These are phyloP conservation scores for Starmera dryadoides DNA, from an alignment of 805 yeast genomes.

Conservation along the genomic window DNA sequence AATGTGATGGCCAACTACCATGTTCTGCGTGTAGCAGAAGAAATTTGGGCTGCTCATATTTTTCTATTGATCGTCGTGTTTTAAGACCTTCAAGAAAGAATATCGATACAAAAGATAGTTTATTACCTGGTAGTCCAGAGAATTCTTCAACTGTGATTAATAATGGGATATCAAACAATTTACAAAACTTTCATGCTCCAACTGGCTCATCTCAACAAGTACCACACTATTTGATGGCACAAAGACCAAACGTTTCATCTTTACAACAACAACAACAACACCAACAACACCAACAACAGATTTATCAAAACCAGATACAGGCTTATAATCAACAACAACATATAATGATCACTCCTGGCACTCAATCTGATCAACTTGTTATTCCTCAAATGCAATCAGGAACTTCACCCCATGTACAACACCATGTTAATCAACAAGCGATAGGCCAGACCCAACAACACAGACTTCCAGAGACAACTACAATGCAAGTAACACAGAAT, in stretches of 20 bases:
- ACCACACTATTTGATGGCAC: no score
- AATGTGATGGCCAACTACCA: slow-evolving; percentile 26
- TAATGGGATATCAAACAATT: neutral
- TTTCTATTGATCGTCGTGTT: slow-evolving; percentile 17
- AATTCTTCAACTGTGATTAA: neutral
- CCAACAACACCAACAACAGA: no score
- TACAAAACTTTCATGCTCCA: neutral
- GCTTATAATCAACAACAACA: no score
- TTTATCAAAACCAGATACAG: no score
- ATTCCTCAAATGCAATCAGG: no score
- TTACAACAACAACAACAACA: neutral
- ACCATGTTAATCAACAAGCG: no score
- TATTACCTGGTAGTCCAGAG: neutral
- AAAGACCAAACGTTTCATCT: neutral
- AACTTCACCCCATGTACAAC: no score
- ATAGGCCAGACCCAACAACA: no score
- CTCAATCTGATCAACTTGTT: no score
- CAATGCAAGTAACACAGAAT: no score
- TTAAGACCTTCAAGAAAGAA: slow-evolving; percentile 13
- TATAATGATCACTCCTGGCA: no score
- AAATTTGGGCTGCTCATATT: slow-evolving; percentile 24
- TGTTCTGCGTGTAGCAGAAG: slow-evolving; percentile 26
- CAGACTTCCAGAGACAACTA: no score
- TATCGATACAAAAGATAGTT: slow-evolving; percentile 1
- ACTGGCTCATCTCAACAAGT: neutral